Base-by-base conservation (phyloP, 2,329 filamentous ascomycete genomes). In the Graphilbum fragrans region DNA sequence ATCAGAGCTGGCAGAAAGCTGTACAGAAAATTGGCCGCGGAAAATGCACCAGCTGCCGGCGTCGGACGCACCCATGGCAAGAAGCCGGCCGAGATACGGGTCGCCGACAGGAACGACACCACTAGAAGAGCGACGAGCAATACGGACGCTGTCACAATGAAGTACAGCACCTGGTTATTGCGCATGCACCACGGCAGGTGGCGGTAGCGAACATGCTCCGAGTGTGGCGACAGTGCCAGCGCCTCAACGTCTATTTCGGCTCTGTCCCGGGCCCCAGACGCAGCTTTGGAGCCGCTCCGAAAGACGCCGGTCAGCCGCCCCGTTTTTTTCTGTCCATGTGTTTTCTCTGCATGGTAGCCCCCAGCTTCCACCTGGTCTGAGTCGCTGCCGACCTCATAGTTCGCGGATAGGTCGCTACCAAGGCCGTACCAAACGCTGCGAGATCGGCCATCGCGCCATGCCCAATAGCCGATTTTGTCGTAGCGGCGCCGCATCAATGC, bases 391-490 rank as follows among this genome's bases (percentile, higher is more conserved):
- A 39, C 22, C 14, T 22, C n/a, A n/a, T n/a, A n/a, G n/a, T n/a
- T n/a, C n/a, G n/a, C n/a, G n/a, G n/a, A 12, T 27, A 27, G 8
- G 18, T 47, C 45, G 4, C 43, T 53, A 58, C 85, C 86, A 42
- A 93, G 74, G 2, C 78, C 77, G 55, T 94, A 87, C 68, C 92
- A 93, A 21, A 86, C 66, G 18, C 79, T 76, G 18, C 66, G 68
- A 9, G 67, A 68, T 6, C 73, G 70, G 46, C 70, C 68, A 42
- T 77, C 77, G 17, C 78, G 77, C 21, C 79, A 77, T 44, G 74
- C 75, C 86, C 88, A 95, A 59, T 93, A 93, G 7, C 88, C 86
- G n/a, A 95, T 70, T 35, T 82, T 72, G 51, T 90, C 79, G 5
- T 72, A 64, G 48, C 75, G 74, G 46, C 69, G 74, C 52, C 66